These are phyloP conservation scores for Chalara sp. DNA, from an alignment of 2,329 filamentous ascomycete species.

Conservation along the genomic window DNA sequence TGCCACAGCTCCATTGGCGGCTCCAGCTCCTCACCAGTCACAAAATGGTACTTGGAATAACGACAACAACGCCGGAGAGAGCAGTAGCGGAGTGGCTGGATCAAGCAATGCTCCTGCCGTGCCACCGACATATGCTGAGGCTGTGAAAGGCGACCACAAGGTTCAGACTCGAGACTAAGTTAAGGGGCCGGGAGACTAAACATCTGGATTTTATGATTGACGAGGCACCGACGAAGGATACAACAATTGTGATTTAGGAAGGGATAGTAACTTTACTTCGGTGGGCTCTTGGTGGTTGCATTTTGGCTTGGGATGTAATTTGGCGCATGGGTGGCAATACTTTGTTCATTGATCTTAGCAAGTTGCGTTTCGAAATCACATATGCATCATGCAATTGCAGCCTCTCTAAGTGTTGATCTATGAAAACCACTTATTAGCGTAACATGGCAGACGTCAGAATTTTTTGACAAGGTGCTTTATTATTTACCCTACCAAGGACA, in stretches of 20 bases:
- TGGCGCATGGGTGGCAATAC: too few species aligned
- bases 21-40: conserved; percentile 27
- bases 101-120: conserved; percentile 42
- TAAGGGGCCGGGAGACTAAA: not conserved
- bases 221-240: not conserved
- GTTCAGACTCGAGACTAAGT: conserved; percentile 51
- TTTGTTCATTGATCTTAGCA: too few species aligned
- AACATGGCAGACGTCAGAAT: too few species aligned
- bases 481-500: conserved; percentile 31
- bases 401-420: too few species aligned
- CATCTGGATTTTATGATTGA: not conserved
- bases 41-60: conserved; percentile 22
- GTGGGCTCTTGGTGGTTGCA: too few species aligned
- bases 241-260: not conserved
- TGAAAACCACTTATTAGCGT: too few species aligned
- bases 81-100: conserved; percentile 31
- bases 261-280: too few species aligned
- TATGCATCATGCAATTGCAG: too few species aligned
- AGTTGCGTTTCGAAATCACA: too few species aligned
- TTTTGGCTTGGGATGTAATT: too few species aligned
- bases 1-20: conserved; percentile 26
- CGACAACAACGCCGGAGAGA: conserved; percentile 27
- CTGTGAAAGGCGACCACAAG: conserved; percentile 85
- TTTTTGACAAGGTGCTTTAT: too few species aligned
- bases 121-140: conserved; percentile 86